phyloP scores from a whole-genome alignment of 2,329 filamentous ascomycete species.

The Aspergillus pseudotamarii region DNA sequence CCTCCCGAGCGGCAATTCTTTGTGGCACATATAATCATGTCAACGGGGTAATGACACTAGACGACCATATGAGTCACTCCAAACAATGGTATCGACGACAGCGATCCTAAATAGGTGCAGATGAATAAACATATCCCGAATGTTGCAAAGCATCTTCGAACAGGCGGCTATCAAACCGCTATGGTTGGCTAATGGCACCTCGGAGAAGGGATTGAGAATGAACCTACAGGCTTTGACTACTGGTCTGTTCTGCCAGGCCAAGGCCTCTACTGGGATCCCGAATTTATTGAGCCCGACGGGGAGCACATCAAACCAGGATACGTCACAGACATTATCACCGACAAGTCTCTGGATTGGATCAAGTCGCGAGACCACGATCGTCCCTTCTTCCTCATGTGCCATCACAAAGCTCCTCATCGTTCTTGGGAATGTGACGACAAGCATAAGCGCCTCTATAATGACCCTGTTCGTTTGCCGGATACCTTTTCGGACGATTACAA shows the following conservation, averaged over 20 bases:
- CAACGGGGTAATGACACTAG: too few relatives aligned
- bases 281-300: slow-evolving; percentile 49
- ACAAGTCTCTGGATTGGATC: slow-evolving; percentile 52
- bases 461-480: slow-evolving; percentile 52
- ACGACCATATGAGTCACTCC: too few relatives aligned
- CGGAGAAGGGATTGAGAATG: slow-evolving; percentile 50
- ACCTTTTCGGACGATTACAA: slow-evolving; percentile 60
- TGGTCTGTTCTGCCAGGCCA: slow-evolving; percentile 57
- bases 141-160: slow-evolving; percentile 54
- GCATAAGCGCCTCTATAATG: slow-evolving; percentile 53
- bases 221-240: slow-evolving; percentile 56
- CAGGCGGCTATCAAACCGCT: slow-evolving; percentile 53
- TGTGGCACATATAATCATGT: too few relatives aligned
- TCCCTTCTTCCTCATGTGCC: slow-evolving; percentile 60
- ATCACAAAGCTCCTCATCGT: slow-evolving; percentile 59
- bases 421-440: slow-evolving; percentile 56
- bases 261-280: slow-evolving; percentile 56
- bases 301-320: slow-evolving; percentile 45
- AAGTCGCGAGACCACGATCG: slow-evolving; percentile 31
- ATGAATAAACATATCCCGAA: slow-evolving; percentile 57
- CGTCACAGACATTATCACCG: slow-evolving; percentile 56
- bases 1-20: too few relatives aligned
- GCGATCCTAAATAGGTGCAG: slow-evolving; percentile 10
- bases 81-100: too few relatives aligned
- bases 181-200: slow-evolving; percentile 61